phyloP scores from a whole-genome alignment of 352 stramenopile species.

The Globisporangium okanoganense region DNA sequence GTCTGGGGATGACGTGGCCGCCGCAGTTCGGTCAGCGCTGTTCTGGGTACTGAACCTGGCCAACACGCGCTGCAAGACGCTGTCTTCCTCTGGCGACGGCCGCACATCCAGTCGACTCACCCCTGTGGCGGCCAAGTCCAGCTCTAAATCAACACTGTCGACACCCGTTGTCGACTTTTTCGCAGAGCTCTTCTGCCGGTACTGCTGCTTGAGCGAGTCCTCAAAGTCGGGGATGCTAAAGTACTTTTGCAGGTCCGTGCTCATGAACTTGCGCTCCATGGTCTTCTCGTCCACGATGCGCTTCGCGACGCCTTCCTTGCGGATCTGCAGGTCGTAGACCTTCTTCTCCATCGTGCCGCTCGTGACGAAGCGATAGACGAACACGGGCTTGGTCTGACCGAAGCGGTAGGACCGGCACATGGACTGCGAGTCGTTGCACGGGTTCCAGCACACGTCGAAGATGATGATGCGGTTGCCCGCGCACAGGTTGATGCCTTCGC shows the following conservation, averaged over 20 bases:
- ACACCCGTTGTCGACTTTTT: not conserved
- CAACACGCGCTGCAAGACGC: conserved; percentile 48
- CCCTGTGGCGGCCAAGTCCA: too few species aligned
- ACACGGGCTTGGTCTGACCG: conserved; percentile 89
- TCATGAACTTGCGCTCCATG: conserved; percentile 81
- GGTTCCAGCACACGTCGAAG: conserved; percentile 92
- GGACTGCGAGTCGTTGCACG: conserved; percentile 88
- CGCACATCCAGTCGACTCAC: not conserved
- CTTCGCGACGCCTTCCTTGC: conserved; percentile 87
- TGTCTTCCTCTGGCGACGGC: conserved; percentile 36
- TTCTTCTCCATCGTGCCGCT: conserved; percentile 93
- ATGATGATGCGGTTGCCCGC: conserved; percentile 89
- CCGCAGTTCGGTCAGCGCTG: conserved; percentile 4
- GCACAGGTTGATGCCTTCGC: conserved; percentile 87
- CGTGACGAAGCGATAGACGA: conserved; percentile 91
- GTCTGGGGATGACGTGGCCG: not conserved
- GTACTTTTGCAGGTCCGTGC: conserved; percentile 77
- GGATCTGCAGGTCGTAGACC: conserved; percentile 89
- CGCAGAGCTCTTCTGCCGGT: not conserved
- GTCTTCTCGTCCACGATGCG: conserved; percentile 87
- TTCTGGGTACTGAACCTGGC: conserved; percentile 28
- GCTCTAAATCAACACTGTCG: not conserved
- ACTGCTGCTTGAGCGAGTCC: conserved; percentile 45
- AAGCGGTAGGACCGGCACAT: conserved; percentile 93
- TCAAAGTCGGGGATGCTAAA: conserved; percentile 85